Evolutionary conservation across 176 grass and related monocot genomes (phyloP).

Genomic region (Hsuehochloa calcarea): DNA sequence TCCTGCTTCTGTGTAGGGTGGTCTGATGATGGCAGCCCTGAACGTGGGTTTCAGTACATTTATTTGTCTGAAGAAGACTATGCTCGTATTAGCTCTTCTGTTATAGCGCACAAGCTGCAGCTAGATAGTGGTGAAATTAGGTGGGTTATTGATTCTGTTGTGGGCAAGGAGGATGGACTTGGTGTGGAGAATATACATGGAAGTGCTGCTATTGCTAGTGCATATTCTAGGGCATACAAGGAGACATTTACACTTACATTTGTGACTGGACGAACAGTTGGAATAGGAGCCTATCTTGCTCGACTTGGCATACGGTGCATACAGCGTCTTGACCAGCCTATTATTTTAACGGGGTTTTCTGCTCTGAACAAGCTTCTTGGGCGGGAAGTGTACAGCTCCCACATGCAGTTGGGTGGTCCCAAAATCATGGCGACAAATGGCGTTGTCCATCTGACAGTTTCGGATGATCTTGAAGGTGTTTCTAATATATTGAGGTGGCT

Average conservation of each 20-base stretch:
- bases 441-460: constrained; percentile 88
- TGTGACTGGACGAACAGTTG: constrained; percentile 82
- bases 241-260: constrained; percentile 98
- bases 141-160: constrained; percentile 90
- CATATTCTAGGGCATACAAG: constrained; percentile 90
- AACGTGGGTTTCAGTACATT: constrained; percentile 83
- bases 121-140: constrained; percentile 78
- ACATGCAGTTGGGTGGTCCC: constrained; percentile 97
- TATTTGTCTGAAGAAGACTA: constrained; percentile 88
- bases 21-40: constrained; percentile 70
- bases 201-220: constrained; percentile 95
- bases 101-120: constrained; percentile 83
- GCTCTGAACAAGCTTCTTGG: constrained; percentile 97
- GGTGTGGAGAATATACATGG: constrained; percentile 95
- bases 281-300: constrained; percentile 95
- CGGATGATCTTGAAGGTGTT: constrained; percentile 92
- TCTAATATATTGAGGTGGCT: constrained; percentile 93
- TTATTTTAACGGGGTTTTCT: constrained; percentile 86
- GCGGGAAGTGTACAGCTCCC: constrained; percentile 95
- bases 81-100: constrained; percentile 60
- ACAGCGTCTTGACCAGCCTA: constrained; percentile 88
- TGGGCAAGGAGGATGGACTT: constrained; percentile 94
- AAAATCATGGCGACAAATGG: constrained; percentile 99
- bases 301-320: constrained; percentile 97
- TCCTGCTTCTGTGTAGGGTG: constrained; percentile 91